A percentile compares a stretch with the other conserved stretches of the same genome.
Conservation (phyloP, 2,329 filamentous ascomycete species). For the Aspergillus intermedius region DNA sequence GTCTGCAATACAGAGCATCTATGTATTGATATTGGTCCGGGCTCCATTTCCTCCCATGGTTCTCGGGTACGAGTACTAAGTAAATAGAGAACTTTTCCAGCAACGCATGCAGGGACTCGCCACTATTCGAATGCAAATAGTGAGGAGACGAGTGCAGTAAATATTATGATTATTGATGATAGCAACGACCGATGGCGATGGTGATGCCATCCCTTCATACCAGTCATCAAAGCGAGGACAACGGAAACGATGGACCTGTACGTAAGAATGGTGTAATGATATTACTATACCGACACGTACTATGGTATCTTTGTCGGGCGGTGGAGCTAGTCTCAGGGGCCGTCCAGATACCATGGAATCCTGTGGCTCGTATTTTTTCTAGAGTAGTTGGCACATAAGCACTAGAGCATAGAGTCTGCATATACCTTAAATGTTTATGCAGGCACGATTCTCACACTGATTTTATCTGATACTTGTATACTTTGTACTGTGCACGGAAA, state of each 20-base stretch:
- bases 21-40: not conserved
- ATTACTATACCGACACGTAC: slow-evolving; percentile 15
- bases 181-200: slow-evolving; percentile 4
- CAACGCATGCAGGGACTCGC: slow-evolving; percentile 11
- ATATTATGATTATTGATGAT: slow-evolving; percentile 4
- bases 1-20: not conserved
- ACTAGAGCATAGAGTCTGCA: not conserved
- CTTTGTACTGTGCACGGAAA: no score
- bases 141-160: no score
- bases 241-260: not conserved
- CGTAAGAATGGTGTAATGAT: slow-evolving; percentile 7
- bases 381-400: not conserved
- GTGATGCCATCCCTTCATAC: slow-evolving; percentile 27
- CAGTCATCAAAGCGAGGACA: slow-evolving; percentile 12
- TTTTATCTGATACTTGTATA: no score
- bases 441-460: not conserved
- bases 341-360: slow-evolving; percentile 6
- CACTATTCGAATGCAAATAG: slow-evolving; percentile 9
- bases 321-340: slow-evolving; percentile 29
- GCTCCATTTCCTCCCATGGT: not conserved
- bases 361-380: not conserved
- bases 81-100: slow-evolving; percentile 4
- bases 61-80: not conserved
- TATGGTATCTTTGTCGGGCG: slow-evolving; percentile 7
- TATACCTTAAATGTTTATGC: not conserved